phyloP scores from a whole-genome alignment of 768 basidiomycete genomes.

The Hortiboletus flavorubellus region DNA sequence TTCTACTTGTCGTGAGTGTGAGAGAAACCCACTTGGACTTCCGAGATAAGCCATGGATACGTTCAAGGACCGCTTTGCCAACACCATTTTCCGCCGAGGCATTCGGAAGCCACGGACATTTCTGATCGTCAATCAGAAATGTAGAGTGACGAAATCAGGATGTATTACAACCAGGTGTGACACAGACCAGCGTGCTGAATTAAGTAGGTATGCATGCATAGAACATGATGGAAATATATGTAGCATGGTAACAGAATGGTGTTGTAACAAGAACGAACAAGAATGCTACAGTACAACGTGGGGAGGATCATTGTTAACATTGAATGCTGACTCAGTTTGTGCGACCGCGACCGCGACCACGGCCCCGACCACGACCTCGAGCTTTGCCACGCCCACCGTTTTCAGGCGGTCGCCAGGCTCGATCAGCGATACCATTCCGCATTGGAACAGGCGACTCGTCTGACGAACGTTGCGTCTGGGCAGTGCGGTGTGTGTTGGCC shows the following conservation, averaged over 20 bases:
- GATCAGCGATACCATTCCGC: slow-evolving; percentile 10
- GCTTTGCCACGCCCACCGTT: slow-evolving; percentile 36
- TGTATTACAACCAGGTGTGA: slow-evolving; percentile 11
- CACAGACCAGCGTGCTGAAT: slow-evolving; percentile 14
- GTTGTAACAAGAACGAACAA: slow-evolving; percentile 21
- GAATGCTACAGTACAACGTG: slow-evolving; percentile 20
- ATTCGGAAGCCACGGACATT: slow-evolving; percentile 5
- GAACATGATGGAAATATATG: slow-evolving; percentile 20
- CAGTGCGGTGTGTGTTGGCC: not conserved
- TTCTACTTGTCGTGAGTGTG: not conserved
- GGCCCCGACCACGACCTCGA: slow-evolving; percentile 39
- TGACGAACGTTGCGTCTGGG: not conserved
- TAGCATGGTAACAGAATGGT: slow-evolving; percentile 16
- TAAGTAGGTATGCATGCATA: slow-evolving; percentile 22
- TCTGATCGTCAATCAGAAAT: slow-evolving; percentile 16
- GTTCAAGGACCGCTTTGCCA: slow-evolving; percentile 4
- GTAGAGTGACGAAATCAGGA: slow-evolving; percentile 11
- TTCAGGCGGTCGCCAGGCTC: slow-evolving; percentile 8
- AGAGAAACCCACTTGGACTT: slow-evolving; percentile 10
- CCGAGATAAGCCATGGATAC: slow-evolving; percentile 11
- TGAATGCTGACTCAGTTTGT: slow-evolving; percentile 22
- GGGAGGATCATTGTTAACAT: slow-evolving; percentile 1
- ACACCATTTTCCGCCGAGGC: not conserved
- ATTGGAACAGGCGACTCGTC: slow-evolving; percentile 5
- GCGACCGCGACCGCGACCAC: slow-evolving; percentile 37